These are phyloP conservation scores for Rhexocercosporidium sp. DNA, from an alignment of 2,329 filamentous ascomycete species.

Conservation along the genomic window DNA sequence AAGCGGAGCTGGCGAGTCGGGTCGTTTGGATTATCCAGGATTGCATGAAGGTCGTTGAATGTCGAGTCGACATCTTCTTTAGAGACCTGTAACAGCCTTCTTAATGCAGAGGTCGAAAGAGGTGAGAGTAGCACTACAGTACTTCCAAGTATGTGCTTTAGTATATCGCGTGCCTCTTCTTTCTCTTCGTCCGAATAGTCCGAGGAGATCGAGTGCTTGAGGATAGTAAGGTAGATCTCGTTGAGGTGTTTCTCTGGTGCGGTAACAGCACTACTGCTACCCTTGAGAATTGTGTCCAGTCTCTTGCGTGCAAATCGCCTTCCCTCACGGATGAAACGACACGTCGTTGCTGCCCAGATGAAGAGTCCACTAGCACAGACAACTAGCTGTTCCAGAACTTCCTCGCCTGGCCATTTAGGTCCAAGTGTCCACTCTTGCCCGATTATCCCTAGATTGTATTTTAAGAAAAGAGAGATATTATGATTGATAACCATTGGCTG, in stretches of 20 bases:
- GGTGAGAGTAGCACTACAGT: conserved; percentile 11
- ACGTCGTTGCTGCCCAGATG: no score
- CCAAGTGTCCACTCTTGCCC: no score
- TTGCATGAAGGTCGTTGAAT: conserved; percentile 18
- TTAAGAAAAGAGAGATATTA: no score
- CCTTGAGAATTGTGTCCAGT: conserved; percentile 22
- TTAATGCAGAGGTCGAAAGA: conserved; percentile 7
- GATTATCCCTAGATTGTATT: no score
- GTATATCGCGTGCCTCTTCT: conserved; percentile 16
- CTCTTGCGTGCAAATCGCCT: conserved; percentile 12
- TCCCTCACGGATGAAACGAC: conserved; percentile 25
- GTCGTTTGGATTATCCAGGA: conserved; percentile 21
- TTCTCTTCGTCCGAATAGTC: conserved; percentile 24
- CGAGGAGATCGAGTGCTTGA: conserved; percentile 21
- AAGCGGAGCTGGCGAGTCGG: conserved; percentile 26
- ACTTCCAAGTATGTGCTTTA: conserved; percentile 25
- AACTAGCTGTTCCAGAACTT: no score
- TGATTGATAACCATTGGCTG: no score
- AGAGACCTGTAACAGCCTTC: conserved; percentile 16
- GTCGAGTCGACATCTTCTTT: conserved; percentile 14
- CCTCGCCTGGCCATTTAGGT: no score
- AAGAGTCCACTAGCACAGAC: no score
- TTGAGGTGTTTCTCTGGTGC: conserved; percentile 27
- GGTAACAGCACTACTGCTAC: conserved; percentile 17
- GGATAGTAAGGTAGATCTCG: no score